Evolutionary conservation across 2,329 filamentous ascomycete genomes (phyloP).

Genomic region (Hypoxylon sp.): DNA sequence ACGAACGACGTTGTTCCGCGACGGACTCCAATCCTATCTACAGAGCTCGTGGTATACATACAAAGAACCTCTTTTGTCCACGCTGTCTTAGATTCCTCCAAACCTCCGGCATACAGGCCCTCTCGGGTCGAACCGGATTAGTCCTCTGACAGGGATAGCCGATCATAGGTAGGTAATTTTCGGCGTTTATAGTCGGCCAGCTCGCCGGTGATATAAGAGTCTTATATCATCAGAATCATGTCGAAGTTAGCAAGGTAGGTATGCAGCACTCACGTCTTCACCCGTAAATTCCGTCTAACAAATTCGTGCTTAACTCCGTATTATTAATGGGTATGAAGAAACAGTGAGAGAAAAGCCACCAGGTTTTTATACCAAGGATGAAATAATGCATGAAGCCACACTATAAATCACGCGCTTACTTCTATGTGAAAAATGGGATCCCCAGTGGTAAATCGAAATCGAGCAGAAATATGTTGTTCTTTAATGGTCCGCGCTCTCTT

Average conservation of each 20-base stretch:
- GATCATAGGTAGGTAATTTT: constrained; percentile 13
- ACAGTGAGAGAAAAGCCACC: too few species aligned
- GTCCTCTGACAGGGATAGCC: too few species aligned
- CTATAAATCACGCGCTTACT: not conserved
- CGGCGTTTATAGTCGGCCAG: constrained; percentile 22
- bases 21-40: too few species aligned
- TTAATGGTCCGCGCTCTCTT: too few species aligned
- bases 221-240: constrained; percentile 11
- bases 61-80: too few species aligned
- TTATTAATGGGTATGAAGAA: not conserved
- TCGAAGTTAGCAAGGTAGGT: not conserved
- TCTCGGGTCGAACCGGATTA: too few species aligned
- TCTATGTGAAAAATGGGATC: not conserved
- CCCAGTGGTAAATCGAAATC: not conserved
- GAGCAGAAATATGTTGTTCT: too few species aligned
- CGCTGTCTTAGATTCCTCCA: too few species aligned
- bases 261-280: not conserved
- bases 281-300: not conserved
- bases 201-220: not conserved
- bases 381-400: not conserved
- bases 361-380: too few species aligned
- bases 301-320: not conserved
- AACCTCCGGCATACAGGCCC: too few species aligned
- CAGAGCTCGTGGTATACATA: too few species aligned
- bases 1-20: too few species aligned